Evolutionary conservation across 2,329 filamentous ascomycete species (phyloP).

Genomic region (Phialophora tarda): DNA sequence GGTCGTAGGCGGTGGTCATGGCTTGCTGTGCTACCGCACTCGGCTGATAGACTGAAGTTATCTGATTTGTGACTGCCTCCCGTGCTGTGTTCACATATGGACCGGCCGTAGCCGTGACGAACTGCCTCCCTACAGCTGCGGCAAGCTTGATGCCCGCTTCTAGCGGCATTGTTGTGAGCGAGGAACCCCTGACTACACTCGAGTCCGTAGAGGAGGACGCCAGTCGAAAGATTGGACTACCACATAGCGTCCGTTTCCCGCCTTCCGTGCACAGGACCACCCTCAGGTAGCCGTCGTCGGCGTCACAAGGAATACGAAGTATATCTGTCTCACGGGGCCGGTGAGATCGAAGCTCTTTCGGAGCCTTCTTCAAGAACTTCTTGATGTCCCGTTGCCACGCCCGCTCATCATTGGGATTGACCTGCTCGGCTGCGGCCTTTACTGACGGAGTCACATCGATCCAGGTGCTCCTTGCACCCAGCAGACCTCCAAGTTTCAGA

Average conservation of each 20-base stretch:
- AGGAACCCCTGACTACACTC: constrained; percentile 68
- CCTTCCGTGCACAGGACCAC: constrained; percentile 65
- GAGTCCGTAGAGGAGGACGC: constrained; percentile 68
- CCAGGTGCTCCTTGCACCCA: constrained; percentile 66
- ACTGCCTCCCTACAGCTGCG: constrained; percentile 46
- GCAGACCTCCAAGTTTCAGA: constrained; percentile 68
- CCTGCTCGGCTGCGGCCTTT: constrained; percentile 54
- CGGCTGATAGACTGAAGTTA: constrained; percentile 42
- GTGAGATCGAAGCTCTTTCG: constrained; percentile 57
- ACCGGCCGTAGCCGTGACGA: constrained; percentile 55
- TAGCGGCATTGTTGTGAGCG: constrained; percentile 67
- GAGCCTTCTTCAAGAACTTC: constrained; percentile 65
- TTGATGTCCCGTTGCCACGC: constrained; percentile 71
- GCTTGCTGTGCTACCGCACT: constrained; percentile 44
- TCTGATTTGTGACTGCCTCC: constrained; percentile 24
- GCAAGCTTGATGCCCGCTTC: constrained; percentile 67
- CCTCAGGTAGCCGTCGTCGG: constrained; percentile 71
- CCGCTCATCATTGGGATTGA: constrained; percentile 65
- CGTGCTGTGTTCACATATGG: constrained; percentile 48
- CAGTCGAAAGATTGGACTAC: constrained; percentile 71
- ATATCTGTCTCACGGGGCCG: constrained; percentile 66
- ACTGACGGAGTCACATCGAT: constrained; percentile 69
- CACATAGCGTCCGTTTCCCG: constrained; percentile 63
- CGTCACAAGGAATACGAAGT: constrained; percentile 67
- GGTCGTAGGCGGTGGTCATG: constrained; percentile 44